Base-by-base conservation (phyloP, 169 alveolate species). In the Eimeria acervulina region DNA sequence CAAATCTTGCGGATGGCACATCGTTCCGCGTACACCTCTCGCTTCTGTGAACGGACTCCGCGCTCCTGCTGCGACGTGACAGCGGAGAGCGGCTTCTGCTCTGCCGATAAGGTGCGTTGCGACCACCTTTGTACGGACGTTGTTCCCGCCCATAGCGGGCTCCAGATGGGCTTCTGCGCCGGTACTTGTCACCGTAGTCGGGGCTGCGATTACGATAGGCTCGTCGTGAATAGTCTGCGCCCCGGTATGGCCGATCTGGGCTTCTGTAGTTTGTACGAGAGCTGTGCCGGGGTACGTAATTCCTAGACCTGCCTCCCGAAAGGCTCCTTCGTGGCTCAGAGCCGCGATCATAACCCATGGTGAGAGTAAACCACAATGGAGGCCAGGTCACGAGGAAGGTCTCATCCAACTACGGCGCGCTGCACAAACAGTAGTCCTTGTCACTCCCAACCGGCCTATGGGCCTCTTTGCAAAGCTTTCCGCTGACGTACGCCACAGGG, bases 341-440 rank as follows among this genome's bases (percentile, higher is more conserved):
- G 61, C 80, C 83, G 44, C 94, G 94, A 87, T 87, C 94, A 59
- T 87, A 40, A 36, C 94, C 81, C 94, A 87, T 87, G 44, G 94
- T 87, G 61, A 87, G 81, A 59, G 21, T 2, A 61, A 12, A 0
- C 76, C 72, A 33, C 91, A 28, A 36, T 6, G 76, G 51, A 42
- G 42, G 1, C 28, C 63, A 26, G 88, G 33, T 26, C 40, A 78
- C 66, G 42, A 10, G 36, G 40, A 40, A 40, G 61, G 19, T 28
- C 76, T 31, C 76, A 83, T 83, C 72, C 74, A 47, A 17, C 68
- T 33, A 63, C 76, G 19, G 91, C 31, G 47, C 52, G 44, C 74
- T 31, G 74, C 52, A 52, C 31, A n/a, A 51, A 83, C 52, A 26
- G 51, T 31, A 52, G 91, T 31, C 17, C 66, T 47, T 31, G 90